phyloP scores from a whole-genome alignment of 169 alveolate species.

The Plasmodium yoelii region DNA sequence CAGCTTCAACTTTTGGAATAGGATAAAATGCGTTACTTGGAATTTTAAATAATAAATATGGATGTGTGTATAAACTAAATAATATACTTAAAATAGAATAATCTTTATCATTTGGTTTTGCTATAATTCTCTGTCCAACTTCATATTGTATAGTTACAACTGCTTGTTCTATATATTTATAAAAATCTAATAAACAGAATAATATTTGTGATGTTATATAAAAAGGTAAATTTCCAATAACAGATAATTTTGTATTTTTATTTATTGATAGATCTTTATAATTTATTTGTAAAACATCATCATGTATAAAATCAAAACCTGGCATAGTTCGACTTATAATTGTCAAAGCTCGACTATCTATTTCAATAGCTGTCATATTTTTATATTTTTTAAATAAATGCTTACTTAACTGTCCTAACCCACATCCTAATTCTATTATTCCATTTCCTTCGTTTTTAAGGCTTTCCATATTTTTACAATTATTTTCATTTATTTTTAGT shows the following conservation, averaged over 20 bases:
- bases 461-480: constrained; percentile 7
- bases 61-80: constrained; percentile 78
- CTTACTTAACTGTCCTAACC: constrained; percentile 88
- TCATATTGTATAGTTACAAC: constrained; percentile 89
- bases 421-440: constrained; percentile 89
- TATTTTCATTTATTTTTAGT: not conserved
- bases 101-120: constrained; percentile 77
- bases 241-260: constrained; percentile 80
- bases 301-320: constrained; percentile 86
- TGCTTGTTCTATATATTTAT: constrained; percentile 84
- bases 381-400: constrained; percentile 81
- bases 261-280: constrained; percentile 80
- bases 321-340: constrained; percentile 87
- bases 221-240: constrained; percentile 88
- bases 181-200: constrained; percentile 86
- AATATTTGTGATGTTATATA: constrained; percentile 89
- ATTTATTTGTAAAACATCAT: constrained; percentile 89
- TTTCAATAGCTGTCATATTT: constrained; percentile 87
- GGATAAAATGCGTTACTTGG: constrained; percentile 87
- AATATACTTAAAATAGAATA: constrained; percentile 86
- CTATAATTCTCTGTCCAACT: constrained; percentile 86
- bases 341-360: constrained; percentile 88
- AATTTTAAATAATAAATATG: constrained; percentile 82
- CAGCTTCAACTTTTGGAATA: constrained; percentile 86
- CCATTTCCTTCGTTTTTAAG: constrained; percentile 76